Evolutionary conservation across 1,284 basidiomycete genomes (phyloP).

Genomic region (Mycosarcoma mackinlayi): DNA sequence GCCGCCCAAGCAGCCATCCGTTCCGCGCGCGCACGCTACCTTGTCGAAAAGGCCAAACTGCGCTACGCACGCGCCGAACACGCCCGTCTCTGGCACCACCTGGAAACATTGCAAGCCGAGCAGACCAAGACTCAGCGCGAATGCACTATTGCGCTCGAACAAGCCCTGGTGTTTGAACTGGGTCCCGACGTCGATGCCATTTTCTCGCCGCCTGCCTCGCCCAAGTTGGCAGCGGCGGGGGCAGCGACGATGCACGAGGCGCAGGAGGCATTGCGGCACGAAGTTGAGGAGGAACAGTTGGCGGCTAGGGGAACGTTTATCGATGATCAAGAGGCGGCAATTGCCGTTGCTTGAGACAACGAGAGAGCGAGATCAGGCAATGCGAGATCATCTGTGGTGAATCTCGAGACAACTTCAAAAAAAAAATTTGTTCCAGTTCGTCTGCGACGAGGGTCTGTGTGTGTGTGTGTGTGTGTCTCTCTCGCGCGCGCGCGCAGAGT

Average conservation of each 20-base stretch:
- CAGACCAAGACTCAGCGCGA: constrained; percentile 22
- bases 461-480: too few relatives aligned
- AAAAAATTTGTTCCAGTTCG: too few relatives aligned
- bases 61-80: constrained; percentile 39
- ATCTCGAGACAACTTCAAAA: too few relatives aligned
- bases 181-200: constrained; percentile 57
- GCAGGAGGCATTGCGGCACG: constrained; percentile 7
- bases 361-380: too few relatives aligned
- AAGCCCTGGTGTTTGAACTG: constrained; percentile 41
- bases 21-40: constrained; percentile 47
- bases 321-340: not conserved
- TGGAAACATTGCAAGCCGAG: constrained; percentile 25
- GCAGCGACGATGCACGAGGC: not conserved
- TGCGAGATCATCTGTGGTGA: too few relatives aligned
- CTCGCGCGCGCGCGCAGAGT: too few relatives aligned
- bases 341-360: constrained; percentile 6
- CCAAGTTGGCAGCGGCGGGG: constrained; percentile 5
- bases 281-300: constrained; percentile 8
- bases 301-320: constrained; percentile 11
- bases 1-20: constrained; percentile 25
- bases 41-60: constrained; percentile 64
- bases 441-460: too few relatives aligned
- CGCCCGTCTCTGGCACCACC: constrained; percentile 29
- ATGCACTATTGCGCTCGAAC: constrained; percentile 44
- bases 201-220: constrained; percentile 53